phyloP scores from a whole-genome alignment of 179 eudicot genomes.

The Camellia oleifera region DNA sequence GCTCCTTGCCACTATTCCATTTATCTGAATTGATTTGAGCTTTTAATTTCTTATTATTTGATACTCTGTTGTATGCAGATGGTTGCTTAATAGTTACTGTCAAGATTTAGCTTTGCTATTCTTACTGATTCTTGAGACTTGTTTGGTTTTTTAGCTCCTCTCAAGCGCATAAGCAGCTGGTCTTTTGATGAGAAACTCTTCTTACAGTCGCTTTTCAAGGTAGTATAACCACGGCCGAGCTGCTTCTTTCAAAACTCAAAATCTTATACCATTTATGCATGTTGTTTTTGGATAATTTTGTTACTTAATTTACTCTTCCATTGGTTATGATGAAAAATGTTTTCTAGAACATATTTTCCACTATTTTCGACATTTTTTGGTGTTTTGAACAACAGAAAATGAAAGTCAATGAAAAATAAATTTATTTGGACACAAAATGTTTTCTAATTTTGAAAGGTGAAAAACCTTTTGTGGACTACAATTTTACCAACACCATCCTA shows the following conservation, averaged over 20 bases:
- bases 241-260: neutral
- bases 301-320: neutral
- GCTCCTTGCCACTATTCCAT: neutral
- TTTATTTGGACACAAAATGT: no score
- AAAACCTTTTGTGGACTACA: no score
- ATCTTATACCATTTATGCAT: neutral
- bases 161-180: constrained; percentile 58
- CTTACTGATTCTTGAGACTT: constrained; percentile 4
- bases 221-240: constrained; percentile 14
- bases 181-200: constrained; percentile 75
- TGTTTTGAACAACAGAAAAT: no score
- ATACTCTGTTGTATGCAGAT: neutral
- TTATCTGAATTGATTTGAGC: constrained; percentile 3
- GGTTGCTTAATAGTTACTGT: neutral
- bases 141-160: constrained; percentile 31
- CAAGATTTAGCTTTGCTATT: neutral
- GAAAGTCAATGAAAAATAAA: no score
- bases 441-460: no score
- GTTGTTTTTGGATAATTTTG: neutral
- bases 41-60: neutral
- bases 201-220: constrained; percentile 85
- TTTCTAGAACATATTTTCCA: neutral
- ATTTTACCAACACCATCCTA: no score
- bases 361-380: no score
- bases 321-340: neutral